Percentiles rank a stretch among this genome's conserved stretches.
Conservation (phyloP, 2,329 filamentous ascomycete genomes). For the Colletotrichum camelliae region DNA sequence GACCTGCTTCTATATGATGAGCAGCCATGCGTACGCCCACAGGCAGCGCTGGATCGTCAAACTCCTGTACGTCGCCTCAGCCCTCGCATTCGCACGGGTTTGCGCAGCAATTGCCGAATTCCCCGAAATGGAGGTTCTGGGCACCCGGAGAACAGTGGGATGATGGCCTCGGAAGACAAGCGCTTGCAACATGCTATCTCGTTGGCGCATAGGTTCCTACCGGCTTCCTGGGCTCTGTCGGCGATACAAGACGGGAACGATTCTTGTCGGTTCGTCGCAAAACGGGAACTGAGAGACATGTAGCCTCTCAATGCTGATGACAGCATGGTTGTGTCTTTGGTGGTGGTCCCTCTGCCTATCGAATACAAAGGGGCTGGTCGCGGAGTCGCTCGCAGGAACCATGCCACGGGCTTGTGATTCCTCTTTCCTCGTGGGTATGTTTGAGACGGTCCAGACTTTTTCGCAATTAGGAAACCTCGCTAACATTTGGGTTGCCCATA, state of each 20-base stretch:
- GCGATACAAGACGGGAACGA: neutral
- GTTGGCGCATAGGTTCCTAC: neutral
- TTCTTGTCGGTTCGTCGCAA: neutral
- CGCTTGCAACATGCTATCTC: neutral
- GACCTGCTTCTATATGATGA: neutral
- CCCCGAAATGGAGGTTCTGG: neutral
- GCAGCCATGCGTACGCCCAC: neutral
- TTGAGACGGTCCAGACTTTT: neutral
- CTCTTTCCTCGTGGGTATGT: neutral
- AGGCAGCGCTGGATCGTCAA: neutral
- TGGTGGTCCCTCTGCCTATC: neutral
- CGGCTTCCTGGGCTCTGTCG: neutral
- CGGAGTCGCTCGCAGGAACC: neutral
- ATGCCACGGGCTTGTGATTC: too few relatives aligned
- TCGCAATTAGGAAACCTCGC: neutral
- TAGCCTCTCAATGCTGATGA: neutral
- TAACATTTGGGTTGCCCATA: neutral
- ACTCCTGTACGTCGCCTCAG: neutral
- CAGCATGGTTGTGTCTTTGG: neutral
- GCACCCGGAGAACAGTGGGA: neutral
- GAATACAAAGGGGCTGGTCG: neutral
- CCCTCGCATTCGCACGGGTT: neutral
- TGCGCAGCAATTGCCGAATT: neutral
- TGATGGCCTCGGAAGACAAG: neutral
- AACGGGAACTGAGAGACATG: neutral